Base-by-base conservation (phyloP, 2,329 filamentous ascomycete genomes). In the Diplodia sapinea region DNA sequence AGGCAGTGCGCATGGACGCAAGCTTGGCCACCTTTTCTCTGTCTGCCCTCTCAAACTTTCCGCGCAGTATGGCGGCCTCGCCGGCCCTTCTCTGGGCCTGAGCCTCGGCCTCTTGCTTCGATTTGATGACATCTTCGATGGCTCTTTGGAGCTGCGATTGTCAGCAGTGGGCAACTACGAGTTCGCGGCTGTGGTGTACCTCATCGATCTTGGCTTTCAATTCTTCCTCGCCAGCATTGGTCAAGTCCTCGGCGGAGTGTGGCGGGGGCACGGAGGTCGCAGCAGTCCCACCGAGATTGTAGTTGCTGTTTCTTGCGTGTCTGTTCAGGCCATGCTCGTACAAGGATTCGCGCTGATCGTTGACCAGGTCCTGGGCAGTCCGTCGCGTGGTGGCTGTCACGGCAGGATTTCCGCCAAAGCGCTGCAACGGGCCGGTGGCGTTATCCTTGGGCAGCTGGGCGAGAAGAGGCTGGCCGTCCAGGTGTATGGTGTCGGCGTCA, bases 61-160 rank as follows among this genome's bases (percentile, higher is more conserved):
- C 86, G 40, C 92, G 87, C n/a, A 94, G 83, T 69, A 94, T 93
- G 62, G 90, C 85, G 33, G 88, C 88, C 75, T 94, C 91, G 61
- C 92, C 92, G 20, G 86, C 82, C 62, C 79, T 78, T 56, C 79
- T 79, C 52, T 79, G 79, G 66, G 82, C 76, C 69, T 82, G 8
- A 23, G 12, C 7, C 26, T 56, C 38, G 4, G 50, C 79, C 40
- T 77, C 73, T 40, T 74, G 73, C 72, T 51, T 76, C 17, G 33
- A n/a, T 74, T 8, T 72, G 74, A 59, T 78, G 78, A 66, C 83
- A 79, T 67, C 78, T 79, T 73, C 20, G 31, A 54, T 51, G 1
- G 11, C 47, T 8, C n/a, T 15, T 56, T 50, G 29, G 17, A 66
- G 63, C 63, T 66, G 38, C n/a, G 17, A 50, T 2, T n/a, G 38